A percentile compares a stretch with the other conserved stretches of the same genome.
Evolutionary conservation across 371 early-diverging fungal genomes (phyloP).

Genomic region (Nosema muscidifuracis): DNA sequence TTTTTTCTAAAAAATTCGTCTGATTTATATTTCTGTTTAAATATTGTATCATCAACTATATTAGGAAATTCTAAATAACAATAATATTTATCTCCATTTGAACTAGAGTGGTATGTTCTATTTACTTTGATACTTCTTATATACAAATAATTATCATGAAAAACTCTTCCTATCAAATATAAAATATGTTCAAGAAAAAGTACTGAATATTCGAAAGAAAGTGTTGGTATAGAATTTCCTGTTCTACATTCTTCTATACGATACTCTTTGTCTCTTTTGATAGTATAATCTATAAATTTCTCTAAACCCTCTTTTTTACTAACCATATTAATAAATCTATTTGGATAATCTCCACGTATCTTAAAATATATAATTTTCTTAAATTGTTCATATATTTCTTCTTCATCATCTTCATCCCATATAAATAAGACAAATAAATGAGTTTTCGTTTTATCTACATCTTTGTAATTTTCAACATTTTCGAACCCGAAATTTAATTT

Average conservation of each 20-base stretch:
- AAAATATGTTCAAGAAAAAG: constrained; percentile 4
- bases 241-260: not conserved
- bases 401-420: not conserved
- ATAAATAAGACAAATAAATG: not conserved
- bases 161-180: constrained; percentile 1
- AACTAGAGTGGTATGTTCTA: not conserved
- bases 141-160: not conserved
- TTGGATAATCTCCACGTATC: not conserved
- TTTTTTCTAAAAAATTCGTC: not conserved
- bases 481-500: not conserved
- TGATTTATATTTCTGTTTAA: not conserved
- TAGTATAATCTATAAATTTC: not conserved
- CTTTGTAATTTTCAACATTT: not conserved
- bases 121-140: not conserved
- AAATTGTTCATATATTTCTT: not conserved
- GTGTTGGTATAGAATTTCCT: not conserved
- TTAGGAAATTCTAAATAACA: constrained; percentile 9
- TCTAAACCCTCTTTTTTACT: not conserved
- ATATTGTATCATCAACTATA: not conserved
- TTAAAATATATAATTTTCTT: constrained; percentile 6
- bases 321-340: not conserved
- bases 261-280: not conserved
- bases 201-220: not conserved
- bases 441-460: not conserved
- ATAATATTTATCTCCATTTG: not conserved